These are phyloP conservation scores for Penicillium corylophilum DNA, from an alignment of 2,329 filamentous ascomycete species.

Conservation along the genomic window DNA sequence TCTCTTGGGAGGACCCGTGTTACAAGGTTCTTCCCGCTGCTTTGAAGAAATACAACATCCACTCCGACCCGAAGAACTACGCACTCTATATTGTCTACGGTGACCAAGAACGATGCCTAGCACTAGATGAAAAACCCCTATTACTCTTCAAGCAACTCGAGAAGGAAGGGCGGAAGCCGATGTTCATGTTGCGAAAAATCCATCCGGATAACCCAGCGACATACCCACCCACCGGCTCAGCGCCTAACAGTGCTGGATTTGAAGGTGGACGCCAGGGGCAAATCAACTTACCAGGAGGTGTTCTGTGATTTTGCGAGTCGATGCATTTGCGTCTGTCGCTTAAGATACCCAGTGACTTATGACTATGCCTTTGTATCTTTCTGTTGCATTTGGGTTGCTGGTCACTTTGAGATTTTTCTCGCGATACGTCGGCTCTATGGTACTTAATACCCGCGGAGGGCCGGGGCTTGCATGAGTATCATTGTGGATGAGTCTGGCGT, in stretches of 20 bases:
- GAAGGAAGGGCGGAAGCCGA: constrained; percentile 94
- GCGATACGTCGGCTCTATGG: neutral
- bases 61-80: constrained; percentile 95
- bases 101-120: constrained; percentile 93
- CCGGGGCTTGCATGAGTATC: neutral
- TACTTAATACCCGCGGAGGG: neutral
- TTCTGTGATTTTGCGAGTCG: constrained; percentile 7
- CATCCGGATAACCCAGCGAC: constrained; percentile 40
- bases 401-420: neutral
- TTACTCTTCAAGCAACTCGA: constrained; percentile 97
- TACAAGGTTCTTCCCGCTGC: constrained; percentile 95
- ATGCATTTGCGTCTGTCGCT: constrained; percentile 15
- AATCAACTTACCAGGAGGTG: constrained; percentile 18
- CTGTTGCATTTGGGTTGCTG: constrained; percentile 7
- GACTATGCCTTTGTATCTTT: constrained; percentile 3
- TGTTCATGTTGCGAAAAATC: constrained; percentile 93
- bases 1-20: constrained; percentile 97
- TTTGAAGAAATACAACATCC: constrained; percentile 97
- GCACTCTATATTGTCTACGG: constrained; percentile 97
- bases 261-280: constrained; percentile 13
- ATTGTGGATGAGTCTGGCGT: neutral
- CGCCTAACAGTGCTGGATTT: constrained; percentile 35
- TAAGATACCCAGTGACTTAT: constrained; percentile 23
- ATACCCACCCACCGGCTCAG: constrained; percentile 20
- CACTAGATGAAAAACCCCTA: constrained; percentile 86